Base-by-base conservation (phyloP, 352 stramenopile species). In the Peronospora tabacina region DNA sequence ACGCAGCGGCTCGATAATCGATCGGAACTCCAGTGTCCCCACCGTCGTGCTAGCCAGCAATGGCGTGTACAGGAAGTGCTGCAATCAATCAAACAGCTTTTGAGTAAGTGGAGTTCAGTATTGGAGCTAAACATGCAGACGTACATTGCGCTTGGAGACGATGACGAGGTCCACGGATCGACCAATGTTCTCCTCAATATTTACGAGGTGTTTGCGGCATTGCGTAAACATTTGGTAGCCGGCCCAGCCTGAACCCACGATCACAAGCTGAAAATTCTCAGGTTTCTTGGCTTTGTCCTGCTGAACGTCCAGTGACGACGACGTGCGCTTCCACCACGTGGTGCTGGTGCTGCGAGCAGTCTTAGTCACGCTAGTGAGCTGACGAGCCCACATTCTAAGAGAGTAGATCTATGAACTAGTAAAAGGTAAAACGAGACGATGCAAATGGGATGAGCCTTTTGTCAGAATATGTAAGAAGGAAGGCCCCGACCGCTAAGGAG, bases 61-160 rank as follows among this genome's bases (percentile, higher is more conserved):
- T 16, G 96, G 95, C 29, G 96, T 99, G 82, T 98, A 99, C 44
- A 98, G 61, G 64, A 98, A 98, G 68, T 99, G 95, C 77, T 90
- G 45, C 16, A 28, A 52, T 11, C 36, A 17, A 57, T 16, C 58
- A 22, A 28, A 36, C 12, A 36, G 7, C 13, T 33, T 33, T 8
- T 16, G 30, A 7, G 30, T 36, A 4, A 16, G 9, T 15, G 30
- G 11, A 16, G 10, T 5, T 2, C 12, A 40, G 22, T 26, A 44
- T 28, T 12, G 26, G 8, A 49, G 7, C n/a, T 28, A n/a, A 49
- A 15, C 46, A 16, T 19, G 20, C 7, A 6, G 10, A 61, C 62
- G 46, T 68, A 90, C 79, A 39, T 90, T 90, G 59, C 80, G 80
- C 51, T 85, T 84, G 28, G 80, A 90, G 45, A 90, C 63, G 46